phyloP scores from a whole-genome alignment of 2,329 filamentous ascomycete genomes.

The Ophiosphaerella herpotricha region DNA sequence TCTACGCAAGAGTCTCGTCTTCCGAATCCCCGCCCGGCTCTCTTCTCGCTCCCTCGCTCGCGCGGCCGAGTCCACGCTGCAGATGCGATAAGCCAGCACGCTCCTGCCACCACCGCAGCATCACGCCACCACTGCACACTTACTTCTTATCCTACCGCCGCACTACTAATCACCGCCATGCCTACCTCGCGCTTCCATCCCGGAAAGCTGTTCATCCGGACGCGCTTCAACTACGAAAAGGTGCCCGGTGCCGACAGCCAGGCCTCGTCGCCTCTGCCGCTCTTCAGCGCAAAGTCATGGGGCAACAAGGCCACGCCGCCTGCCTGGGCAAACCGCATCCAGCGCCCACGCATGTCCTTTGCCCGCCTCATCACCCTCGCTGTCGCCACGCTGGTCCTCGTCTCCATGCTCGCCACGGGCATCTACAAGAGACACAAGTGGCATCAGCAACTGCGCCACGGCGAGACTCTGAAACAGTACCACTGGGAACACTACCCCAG shows the following conservation, averaged over 20 bases:
- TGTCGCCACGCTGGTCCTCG: conserved; percentile 47
- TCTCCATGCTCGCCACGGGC: conserved; percentile 49
- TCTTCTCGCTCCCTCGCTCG: conserved; percentile 11
- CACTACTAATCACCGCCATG: conserved; percentile 26
- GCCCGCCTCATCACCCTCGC: conserved; percentile 49
- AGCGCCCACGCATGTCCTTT: conserved; percentile 49
- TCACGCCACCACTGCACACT: conserved; percentile 2
- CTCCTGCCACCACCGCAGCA: conserved; percentile 14
- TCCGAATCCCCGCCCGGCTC: conserved; percentile 6
- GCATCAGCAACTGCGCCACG: conserved; percentile 39
- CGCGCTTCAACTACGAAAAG: conserved; percentile 53
- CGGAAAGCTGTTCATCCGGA: conserved; percentile 50
- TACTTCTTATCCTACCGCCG: background rate
- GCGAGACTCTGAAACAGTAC: conserved; percentile 43
- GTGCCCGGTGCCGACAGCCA: conserved; percentile 50
- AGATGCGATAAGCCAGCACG: conserved; percentile 37
- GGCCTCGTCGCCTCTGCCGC: conserved; percentile 45
- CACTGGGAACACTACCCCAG: conserved; percentile 53
- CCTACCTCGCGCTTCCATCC: conserved; percentile 49
- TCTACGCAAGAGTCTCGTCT: conserved; percentile 5
- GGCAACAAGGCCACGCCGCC: conserved; percentile 38
- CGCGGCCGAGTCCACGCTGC: conserved; percentile 27
- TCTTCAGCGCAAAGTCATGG: conserved; percentile 46
- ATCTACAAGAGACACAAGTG: conserved; percentile 46
- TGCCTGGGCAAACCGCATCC: conserved; percentile 46